Evolutionary conservation across 495 filamentous ascomycete genomes (phyloP), one percentile per base, ranked within the genome.

Genomic region (Rostrohypoxylon terebratum): DNA sequence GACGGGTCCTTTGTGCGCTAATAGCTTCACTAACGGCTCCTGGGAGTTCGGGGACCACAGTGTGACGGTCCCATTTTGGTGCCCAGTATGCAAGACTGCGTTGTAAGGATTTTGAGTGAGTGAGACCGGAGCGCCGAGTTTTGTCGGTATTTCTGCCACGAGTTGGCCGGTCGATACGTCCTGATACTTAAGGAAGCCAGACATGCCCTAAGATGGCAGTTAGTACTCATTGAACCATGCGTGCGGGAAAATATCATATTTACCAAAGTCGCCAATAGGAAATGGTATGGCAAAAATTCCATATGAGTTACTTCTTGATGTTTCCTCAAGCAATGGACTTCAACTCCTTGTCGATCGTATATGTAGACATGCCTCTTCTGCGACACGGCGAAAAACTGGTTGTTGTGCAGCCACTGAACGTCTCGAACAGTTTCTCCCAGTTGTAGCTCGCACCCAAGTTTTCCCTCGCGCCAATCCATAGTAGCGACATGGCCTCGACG

Each of bases 201-300:
- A 90, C 72, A 90, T 96, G 57, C 92, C 90, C 90, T 92, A 71
- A 6, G 51, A 8, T 18, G 28, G 7, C 51, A 51, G 66, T 83
- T 66, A 82, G 80, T 40, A 60, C 60, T 55, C 18, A 8, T 34
- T 33, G 33, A 64, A 16, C 42, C 62, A 51, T 18, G 62, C 16
- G n/a, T 20, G 18, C 4, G 36, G 18, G 11, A 16, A 13, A 14
- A 3, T 28, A 25, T 14, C 45, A 44, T 20, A 84, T 88, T 84
- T 79, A 92, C 91, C 76, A 96, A 83, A 28, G 94, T 97, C 10
- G 92, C 93, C 48, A 99, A 85, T 20, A 99, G 88, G 74, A 97
- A 99, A 79, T 98, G 96, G 77, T 97, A 98, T 2, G 94, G 95
- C 25, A 99, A 83, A 79, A 97, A 99, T 80, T 98, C 94, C 84